Evolutionary conservation across 1,284 basidiomycete genomes (phyloP).

Genomic region (Ganoderma multipileum): DNA sequence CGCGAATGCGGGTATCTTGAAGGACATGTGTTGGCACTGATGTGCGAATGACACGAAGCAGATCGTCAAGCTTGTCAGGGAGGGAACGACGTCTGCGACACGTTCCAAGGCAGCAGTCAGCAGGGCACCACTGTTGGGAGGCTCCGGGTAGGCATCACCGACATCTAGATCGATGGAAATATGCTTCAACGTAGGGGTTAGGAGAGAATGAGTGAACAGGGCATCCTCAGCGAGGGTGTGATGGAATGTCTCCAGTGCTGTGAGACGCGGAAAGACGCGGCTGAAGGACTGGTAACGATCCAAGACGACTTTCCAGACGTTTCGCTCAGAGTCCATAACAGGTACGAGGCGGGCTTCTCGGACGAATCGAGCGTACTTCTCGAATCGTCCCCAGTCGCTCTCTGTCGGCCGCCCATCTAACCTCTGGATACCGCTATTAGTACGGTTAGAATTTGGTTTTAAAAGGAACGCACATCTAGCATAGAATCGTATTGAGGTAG

Average conservation of each 20-base stretch:
- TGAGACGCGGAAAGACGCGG: neutral
- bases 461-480: neutral
- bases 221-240: neutral
- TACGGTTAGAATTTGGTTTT: neutral
- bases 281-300: neutral
- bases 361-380: too few relatives aligned
- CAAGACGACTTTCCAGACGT: neutral
- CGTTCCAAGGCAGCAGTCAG: neutral
- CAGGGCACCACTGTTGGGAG: neutral
- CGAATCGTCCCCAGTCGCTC: too few relatives aligned
- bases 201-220: neutral
- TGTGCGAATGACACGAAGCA: neutral
- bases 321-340: neutral
- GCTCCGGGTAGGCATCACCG: neutral
- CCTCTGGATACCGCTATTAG: too few relatives aligned
- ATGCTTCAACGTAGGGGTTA: neutral
- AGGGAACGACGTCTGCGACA: neutral
- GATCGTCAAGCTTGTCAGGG: neutral
- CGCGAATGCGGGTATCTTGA: neutral
- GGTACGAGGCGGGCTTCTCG: too few relatives aligned
- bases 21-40: neutral
- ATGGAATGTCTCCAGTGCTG: neutral
- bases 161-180: neutral
- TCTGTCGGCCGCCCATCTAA: too few relatives aligned
- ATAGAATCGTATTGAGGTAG: neutral